Evolutionary conservation across 768 basidiomycete species (phyloP).

Genomic region (Termitomyces sp.): DNA sequence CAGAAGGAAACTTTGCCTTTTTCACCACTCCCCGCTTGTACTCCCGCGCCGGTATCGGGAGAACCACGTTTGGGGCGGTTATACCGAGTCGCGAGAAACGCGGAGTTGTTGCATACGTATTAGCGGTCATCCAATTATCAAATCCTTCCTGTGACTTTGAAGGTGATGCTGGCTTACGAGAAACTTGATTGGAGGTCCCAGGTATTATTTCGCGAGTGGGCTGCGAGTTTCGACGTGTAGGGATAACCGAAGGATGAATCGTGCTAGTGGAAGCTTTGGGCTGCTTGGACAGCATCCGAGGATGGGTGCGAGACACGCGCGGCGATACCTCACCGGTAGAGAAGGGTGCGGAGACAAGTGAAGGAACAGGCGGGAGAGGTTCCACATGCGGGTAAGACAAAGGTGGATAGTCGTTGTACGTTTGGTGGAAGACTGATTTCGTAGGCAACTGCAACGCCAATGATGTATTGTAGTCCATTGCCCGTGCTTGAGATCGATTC

Average conservation of each 20-base stretch:
- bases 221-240: not conserved
- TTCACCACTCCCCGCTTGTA: slow-evolving; percentile 15
- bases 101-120: slow-evolving; percentile 29
- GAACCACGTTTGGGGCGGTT: slow-evolving; percentile 25
- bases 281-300: not conserved
- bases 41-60: slow-evolving; percentile 34
- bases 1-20: slow-evolving; percentile 7
- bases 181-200: not conserved
- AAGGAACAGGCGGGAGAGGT: not conserved
- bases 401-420: not conserved
- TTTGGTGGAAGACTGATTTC: not conserved
- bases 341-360: not conserved
- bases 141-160: slow-evolving; percentile 1
- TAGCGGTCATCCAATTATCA: slow-evolving; percentile 32
- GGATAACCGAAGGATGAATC: not conserved
- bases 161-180: slow-evolving; percentile 1
- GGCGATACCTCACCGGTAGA: not conserved
- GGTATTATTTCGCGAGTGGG: not conserved
- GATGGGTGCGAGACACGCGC: not conserved
- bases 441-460: not conserved
- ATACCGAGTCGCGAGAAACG: slow-evolving; percentile 35
- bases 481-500: not conserved
- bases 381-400: not conserved
- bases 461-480: not conserved
- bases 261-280: not conserved